Evolutionary conservation across 768 basidiomycete genomes (phyloP), one percentile per base, ranked within the genome.

Genomic region (Pulveroboletus ravenelii): DNA sequence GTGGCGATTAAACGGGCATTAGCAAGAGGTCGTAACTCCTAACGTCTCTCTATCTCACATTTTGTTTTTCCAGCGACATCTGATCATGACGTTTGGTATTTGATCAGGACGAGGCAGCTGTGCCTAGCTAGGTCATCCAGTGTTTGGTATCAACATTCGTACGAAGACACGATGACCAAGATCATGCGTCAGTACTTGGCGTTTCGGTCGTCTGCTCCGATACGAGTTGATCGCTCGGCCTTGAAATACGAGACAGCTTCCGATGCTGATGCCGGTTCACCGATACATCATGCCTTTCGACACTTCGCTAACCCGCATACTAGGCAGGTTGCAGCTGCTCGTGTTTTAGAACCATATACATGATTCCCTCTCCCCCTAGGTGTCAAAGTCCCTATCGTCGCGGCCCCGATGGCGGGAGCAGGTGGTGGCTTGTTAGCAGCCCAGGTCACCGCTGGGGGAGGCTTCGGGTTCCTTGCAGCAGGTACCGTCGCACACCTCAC

Each of bases 381-480:
- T 35, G 71, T 83, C 27, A 68, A 72, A 42, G 72, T 76, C 15
- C 89, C 89, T 23, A 64, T 90, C 37, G 70, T 89, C 5, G 71
- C 73, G 15, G 80, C 81, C 1, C 78, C 87, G 1, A 91, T 91
- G 89, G 82, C 82, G 1, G 80, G 79, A 13, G 87, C 79, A 3
- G 76, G 80, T 50, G 83, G 85, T 41, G 87, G 84, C 41, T 65
- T 64, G 17, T 62, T 85, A 18, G 82, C 83, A 23, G 80, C 82
- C 5, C 73, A 79, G 48, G 84, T 87, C 30, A 74, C 79, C 17
- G 73, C 75, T 3, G 87, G 72, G 8, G 90, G 90, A 18, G 89
- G 84, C 14, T 84, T 90, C 49, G 89, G 87, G 2, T 89, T 91
- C 63, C 56, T 89, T 0, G 74, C 79, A n/a, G 74, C 79, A 66